phyloP scores from a whole-genome alignment of 2,329 filamentous ascomycete genomes.

The Exophiala mesophila region DNA sequence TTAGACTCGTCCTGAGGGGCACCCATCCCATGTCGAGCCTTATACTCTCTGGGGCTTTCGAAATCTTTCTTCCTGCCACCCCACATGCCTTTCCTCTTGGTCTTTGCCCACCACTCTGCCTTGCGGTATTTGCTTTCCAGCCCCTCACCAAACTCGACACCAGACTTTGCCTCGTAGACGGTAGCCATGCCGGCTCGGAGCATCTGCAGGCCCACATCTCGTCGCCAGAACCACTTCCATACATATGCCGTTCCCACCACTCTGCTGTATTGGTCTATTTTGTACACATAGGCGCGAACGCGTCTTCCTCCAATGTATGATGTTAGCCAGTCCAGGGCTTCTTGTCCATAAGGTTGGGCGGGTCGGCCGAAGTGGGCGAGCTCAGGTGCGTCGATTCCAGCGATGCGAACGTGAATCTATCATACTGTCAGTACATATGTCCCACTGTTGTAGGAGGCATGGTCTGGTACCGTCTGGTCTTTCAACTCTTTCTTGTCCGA shows the following conservation, averaged over 20 bases:
- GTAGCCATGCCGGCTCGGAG: slow-evolving; percentile 78
- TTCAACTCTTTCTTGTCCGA: slow-evolving; percentile 63
- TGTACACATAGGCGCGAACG: slow-evolving; percentile 78
- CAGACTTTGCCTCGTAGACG: slow-evolving; percentile 87
- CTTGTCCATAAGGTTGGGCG: slow-evolving; percentile 75
- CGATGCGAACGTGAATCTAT: slow-evolving; percentile 76
- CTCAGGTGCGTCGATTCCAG: slow-evolving; percentile 91
- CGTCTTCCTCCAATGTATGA: slow-evolving; percentile 64
- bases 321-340: slow-evolving; percentile 78
- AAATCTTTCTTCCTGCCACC: slow-evolving; percentile 55
- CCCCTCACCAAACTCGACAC: slow-evolving; percentile 77
- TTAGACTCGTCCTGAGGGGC: slow-evolving; percentile 13
- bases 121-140: slow-evolving; percentile 48
- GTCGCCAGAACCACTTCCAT: slow-evolving; percentile 56
- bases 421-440: slow-evolving; percentile 6
- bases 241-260: slow-evolving; percentile 82
- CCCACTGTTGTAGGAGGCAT: neutral
- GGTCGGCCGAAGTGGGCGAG: slow-evolving; percentile 85
- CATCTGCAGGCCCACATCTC: slow-evolving; percentile 88
- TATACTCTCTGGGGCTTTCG: slow-evolving; percentile 86
- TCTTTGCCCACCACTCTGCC: slow-evolving; percentile 55
- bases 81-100: slow-evolving; percentile 70
- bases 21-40: slow-evolving; percentile 47
- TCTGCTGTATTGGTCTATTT: slow-evolving; percentile 85
- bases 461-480: slow-evolving; percentile 67